Evolutionary conservation across 2,329 filamentous ascomycete species (phyloP).

Genomic region (Fusarium robinianum): DNA sequence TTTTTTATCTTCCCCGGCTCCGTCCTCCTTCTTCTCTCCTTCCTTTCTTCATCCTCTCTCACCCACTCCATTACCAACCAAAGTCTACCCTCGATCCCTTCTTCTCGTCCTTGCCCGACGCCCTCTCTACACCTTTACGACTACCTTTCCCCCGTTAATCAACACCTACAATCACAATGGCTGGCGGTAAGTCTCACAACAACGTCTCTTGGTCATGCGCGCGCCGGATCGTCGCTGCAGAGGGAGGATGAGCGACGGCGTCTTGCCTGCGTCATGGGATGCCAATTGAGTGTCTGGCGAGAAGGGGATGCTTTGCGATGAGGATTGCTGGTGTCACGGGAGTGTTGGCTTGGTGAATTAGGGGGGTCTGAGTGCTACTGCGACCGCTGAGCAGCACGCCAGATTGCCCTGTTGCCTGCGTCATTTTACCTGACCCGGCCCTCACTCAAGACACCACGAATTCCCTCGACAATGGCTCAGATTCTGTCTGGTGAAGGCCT

Average conservation of each 20-base stretch:
- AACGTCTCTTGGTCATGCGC: slow-evolving; percentile 9
- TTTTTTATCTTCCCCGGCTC: slow-evolving; percentile 31
- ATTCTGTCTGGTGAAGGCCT: slow-evolving; percentile 12
- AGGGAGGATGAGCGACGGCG: slow-evolving; percentile 1
- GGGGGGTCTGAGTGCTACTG: slow-evolving; percentile 2
- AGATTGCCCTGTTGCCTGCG: slow-evolving; percentile 35
- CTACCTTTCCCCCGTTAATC: slow-evolving; percentile 25
- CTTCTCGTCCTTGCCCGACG: slow-evolving; percentile 24
- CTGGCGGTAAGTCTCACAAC: slow-evolving; percentile 48
- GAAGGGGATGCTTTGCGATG: slow-evolving; percentile 5
- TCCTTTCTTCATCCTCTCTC: slow-evolving; percentile 23
- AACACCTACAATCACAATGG: slow-evolving; percentile 45
- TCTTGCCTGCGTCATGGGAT: slow-evolving; percentile 12
- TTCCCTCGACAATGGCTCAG: slow-evolving; percentile 18
- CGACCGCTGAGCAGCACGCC: slow-evolving; percentile 7
- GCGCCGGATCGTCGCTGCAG: slow-evolving; percentile 11
- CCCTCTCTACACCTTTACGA: slow-evolving; percentile 23
- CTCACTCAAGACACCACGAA: slow-evolving; percentile 22
- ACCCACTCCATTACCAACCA: slow-evolving; percentile 25
- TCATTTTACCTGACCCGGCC: slow-evolving; percentile 39
- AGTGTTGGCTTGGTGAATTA: slow-evolving; percentile 5
- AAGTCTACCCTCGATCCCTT: slow-evolving; percentile 13
- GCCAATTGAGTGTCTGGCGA: slow-evolving; percentile 28
- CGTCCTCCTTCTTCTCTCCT: slow-evolving; percentile 27
- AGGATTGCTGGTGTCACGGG: slow-evolving; percentile 6